Evolutionary conservation across 805 yeast species (phyloP).

Genomic region (Teunomyces aglyptinius): DNA sequence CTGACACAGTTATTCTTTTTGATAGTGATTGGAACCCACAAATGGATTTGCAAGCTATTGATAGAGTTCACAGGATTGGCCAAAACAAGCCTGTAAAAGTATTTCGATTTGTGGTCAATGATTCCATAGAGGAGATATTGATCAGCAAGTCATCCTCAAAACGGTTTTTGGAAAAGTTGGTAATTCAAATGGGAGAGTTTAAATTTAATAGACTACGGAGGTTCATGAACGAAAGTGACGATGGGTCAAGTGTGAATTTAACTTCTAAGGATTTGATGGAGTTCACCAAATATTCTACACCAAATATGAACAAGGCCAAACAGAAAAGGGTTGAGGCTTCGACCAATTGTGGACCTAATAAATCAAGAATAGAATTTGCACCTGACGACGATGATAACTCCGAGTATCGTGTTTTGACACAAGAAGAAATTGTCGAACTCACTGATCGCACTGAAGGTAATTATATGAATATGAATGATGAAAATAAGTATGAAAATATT

Average conservation of each 20-base stretch:
- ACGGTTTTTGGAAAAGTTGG: slow-evolving; percentile 71
- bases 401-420: slow-evolving; percentile 18
- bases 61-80: slow-evolving; percentile 91
- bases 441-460: slow-evolving; percentile 49
- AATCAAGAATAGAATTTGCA: slow-evolving; percentile 2
- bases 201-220: slow-evolving; percentile 27
- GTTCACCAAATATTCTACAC: background rate
- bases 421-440: slow-evolving; percentile 48
- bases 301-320: slow-evolving; percentile 1
- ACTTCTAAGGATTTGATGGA: slow-evolving; percentile 13
- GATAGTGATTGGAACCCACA: slow-evolving; percentile 99
- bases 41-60: slow-evolving; percentile 95
- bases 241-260: slow-evolving; percentile 7
- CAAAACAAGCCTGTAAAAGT: slow-evolving; percentile 81
- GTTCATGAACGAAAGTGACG: slow-evolving; percentile 16
- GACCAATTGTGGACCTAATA: background rate
- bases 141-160: slow-evolving; percentile 78
- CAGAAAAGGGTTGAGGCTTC: background rate
- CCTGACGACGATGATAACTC: background rate
- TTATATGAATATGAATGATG: slow-evolving; percentile 14
- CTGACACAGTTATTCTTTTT: slow-evolving; percentile 86
- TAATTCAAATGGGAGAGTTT: slow-evolving; percentile 44
- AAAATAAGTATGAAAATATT: slow-evolving; percentile 26
- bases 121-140: slow-evolving; percentile 82
- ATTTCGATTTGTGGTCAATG: slow-evolving; percentile 70